phyloP scores from a whole-genome alignment of 1,284 basidiomycete species.

The Wolfiporia cocos region DNA sequence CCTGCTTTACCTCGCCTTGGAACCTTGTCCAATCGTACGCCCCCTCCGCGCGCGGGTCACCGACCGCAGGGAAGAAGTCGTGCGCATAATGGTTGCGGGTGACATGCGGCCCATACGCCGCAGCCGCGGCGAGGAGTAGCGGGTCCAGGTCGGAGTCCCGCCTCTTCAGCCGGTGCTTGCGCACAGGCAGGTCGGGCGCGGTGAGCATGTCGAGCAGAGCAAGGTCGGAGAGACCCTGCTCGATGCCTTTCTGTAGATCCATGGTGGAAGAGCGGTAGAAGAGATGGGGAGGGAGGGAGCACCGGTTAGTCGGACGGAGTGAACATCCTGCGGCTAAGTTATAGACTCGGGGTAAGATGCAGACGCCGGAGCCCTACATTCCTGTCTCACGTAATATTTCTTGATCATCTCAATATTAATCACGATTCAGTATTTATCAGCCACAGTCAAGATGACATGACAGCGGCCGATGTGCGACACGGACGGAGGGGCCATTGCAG shows the following conservation, averaged over 20 bases:
- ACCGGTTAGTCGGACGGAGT: no score
- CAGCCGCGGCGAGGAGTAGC: constrained; percentile 63
- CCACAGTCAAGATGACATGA: no score
- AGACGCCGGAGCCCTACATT: no score
- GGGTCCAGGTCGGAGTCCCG: constrained; percentile 70
- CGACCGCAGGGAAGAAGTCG: constrained; percentile 59
- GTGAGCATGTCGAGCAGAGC: constrained; percentile 48
- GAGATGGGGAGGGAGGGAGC: no score
- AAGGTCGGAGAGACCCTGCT: constrained; percentile 31
- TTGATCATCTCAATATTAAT: no score
- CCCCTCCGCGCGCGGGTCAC: constrained; percentile 43
- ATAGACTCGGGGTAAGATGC: no score
- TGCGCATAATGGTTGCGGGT: constrained; percentile 76
- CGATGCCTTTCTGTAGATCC: constrained; percentile 1
- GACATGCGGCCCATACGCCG: constrained; percentile 63
- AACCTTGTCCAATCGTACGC: constrained; percentile 55
- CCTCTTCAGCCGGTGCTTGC: constrained; percentile 36
- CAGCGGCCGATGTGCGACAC: no score
- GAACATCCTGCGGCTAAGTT: no score
- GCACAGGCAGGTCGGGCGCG: constrained; percentile 31
- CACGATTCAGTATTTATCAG: no score
- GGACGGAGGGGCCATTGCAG: no score
- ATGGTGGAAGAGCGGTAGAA: no score
- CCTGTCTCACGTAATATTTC: no score
- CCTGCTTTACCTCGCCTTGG: constrained; percentile 32